These are phyloP conservation scores for Porcisia hertigi DNA, from an alignment of 208 protist genomes.

Conservation along the genomic window DNA sequence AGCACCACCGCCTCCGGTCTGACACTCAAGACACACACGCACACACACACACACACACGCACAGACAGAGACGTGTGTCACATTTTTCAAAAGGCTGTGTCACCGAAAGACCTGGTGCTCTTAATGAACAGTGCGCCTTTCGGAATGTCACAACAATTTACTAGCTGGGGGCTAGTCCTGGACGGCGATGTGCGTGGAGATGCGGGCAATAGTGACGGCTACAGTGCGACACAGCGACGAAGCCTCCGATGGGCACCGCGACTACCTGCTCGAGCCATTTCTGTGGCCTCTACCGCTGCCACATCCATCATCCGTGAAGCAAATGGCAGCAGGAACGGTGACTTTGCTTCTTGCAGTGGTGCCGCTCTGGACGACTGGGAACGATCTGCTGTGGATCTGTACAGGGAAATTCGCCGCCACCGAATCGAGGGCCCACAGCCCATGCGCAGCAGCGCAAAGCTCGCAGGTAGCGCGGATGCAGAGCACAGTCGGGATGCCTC, in stretches of 20 bases:
- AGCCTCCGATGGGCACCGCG: not conserved
- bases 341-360: not conserved
- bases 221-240: not conserved
- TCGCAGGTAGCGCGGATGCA: not conserved
- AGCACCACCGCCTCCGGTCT: not conserved
- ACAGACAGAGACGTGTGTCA: not conserved
- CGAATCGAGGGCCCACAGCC: not conserved
- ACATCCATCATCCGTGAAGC: not conserved
- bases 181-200: slow-evolving; percentile 6
- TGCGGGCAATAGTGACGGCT: not conserved
- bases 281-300: not conserved
- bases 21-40: not conserved
- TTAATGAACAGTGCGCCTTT: not conserved
- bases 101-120: not conserved
- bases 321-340: not conserved
- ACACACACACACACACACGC: not conserved
- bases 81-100: not conserved
- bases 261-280: not conserved
- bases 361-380: slow-evolving; percentile 11
- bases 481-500: not conserved
- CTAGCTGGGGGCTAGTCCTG: slow-evolving; percentile 13
- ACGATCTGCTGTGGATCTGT: slow-evolving; percentile 9
- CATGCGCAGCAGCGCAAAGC: not conserved
- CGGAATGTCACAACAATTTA: not conserved
- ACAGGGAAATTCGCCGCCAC: slow-evolving; percentile 14